A percentile compares a stretch with the other conserved stretches of the same genome.
These are phyloP conservation scores for Voacanga thouarsii DNA, from an alignment of 257 asterid species.

Conservation along the genomic window DNA sequence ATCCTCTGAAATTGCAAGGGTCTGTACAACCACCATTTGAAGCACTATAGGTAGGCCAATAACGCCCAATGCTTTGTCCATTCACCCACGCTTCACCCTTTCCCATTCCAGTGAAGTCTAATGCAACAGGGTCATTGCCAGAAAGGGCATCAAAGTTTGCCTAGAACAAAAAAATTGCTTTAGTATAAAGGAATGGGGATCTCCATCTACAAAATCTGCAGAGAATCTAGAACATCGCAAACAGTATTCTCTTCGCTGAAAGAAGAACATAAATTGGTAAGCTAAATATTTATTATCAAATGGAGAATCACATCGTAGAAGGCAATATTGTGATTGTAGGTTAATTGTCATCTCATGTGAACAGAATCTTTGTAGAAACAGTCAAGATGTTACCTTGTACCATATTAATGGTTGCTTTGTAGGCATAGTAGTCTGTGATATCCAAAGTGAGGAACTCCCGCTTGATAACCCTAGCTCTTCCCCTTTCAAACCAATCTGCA, in stretches of 20 bases:
- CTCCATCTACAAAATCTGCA: neutral
- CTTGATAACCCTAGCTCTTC: conserved; percentile 54
- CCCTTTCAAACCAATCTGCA: conserved; percentile 84
- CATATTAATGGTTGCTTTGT: conserved; percentile 75
- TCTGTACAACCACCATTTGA: conserved; percentile 46
- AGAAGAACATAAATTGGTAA: neutral
- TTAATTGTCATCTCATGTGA: neutral
- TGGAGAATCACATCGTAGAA: neutral
- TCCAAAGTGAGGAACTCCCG: conserved; percentile 70
- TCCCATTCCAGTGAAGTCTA: conserved; percentile 77
- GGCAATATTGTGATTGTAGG: neutral
- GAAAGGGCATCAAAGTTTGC: conserved; percentile 63
- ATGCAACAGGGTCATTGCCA: conserved; percentile 63
- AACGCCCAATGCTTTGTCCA: conserved; percentile 91
- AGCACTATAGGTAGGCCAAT: conserved; percentile 68
- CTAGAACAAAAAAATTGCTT: conserved; percentile 30
- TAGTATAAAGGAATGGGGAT: neutral
- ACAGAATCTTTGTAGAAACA: neutral
- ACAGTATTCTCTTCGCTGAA: neutral
- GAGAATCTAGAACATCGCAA: neutral
- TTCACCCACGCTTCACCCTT: conserved; percentile 96
- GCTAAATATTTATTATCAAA: neutral
- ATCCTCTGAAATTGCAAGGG: conserved; percentile 71
- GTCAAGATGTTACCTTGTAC: conserved; percentile 66
- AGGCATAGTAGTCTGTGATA: conserved; percentile 57